Evolutionary conservation across 306 rosid species (phyloP), one percentile per base, ranked within the genome.

Genomic region (Pyrus pyrifolia): DNA sequence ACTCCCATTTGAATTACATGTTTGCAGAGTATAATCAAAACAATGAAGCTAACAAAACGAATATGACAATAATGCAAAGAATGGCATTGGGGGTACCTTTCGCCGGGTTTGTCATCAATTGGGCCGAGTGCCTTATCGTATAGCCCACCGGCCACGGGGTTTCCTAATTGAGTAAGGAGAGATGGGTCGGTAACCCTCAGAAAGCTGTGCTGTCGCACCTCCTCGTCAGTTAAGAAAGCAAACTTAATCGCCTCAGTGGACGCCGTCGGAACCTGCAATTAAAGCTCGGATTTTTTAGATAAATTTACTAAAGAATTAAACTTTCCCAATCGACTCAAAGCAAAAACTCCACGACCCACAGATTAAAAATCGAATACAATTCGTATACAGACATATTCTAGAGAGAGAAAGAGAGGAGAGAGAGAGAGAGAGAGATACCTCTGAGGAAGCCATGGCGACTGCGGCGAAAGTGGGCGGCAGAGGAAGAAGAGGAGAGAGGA

Each of bases 51-150:
- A 64, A 5, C 15, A 13, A 59, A 77, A 19, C 17, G 18, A 46
- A 45, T 5, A 19, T 13, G 4, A 15, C 52, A 35, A 23, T 11
- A 79, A 67, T 27, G 19, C 57, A n/a, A 55, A 63, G 38, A 14
- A 19, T 12, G 44, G 25, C 11, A 13, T 38, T 55, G 60, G 72
- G 86, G 6, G 76, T 82, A 95, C 97, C 12, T 6, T 62, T 21
- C 21, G 12, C 66, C n/a, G 82, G 68, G 30, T 80, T 74, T 42
- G 8, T 90, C 95, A 18, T 82, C 82, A 1, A 89, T 46, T n/a
- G 98, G 90, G 2, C 98, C 97, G 64, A 92, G 65, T 12, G 96
- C 90, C 10, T 93, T 90, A 78, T 95, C 98, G 82, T 95, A 95
- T 23, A 92, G 83, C 19, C 98, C 98, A 25, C 82, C 88, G 9